Evolutionary conservation across 495 filamentous ascomycete genomes (phyloP), one percentile per base, ranked within the genome.

Genomic region (Terfezia claveryi): DNA sequence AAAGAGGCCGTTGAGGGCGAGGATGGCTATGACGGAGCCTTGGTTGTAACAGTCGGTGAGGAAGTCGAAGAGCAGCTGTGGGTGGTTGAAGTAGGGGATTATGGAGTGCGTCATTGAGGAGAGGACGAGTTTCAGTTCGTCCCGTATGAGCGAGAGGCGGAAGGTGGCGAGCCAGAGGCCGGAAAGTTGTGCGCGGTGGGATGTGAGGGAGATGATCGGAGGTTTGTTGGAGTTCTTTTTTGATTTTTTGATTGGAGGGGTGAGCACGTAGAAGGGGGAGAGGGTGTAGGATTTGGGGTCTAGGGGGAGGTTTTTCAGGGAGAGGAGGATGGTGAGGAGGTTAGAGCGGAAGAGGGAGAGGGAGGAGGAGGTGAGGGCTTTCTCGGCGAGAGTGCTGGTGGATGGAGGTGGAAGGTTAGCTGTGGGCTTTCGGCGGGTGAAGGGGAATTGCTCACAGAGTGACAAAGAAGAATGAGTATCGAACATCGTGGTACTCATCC

Each of bases 31-130:
- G 6, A 84, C 80, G 54, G 91, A 91, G 52, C 92, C 88, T 16
- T 76, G 67, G 60, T 94, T 76, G 68, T 89, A 96, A 14, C 80
- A 88, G 67, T 93, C 87, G 2, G 87, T 94, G 38, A 99, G 69
- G 68, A 96, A 96, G 70, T 99, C 92, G 81, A 95, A 88, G n/a
- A 99, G 74, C 8, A 89, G 72, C 62, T 94, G 87, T 7, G 83
- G 79, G 38, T 83, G 80, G 37, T 68, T 75, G 68, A 96, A 94
- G 82, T 83, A 89, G 1, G 91, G 88, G 51, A 82, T 80, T 54
- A 96, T 87, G 17, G 73, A 77, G 57, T 73, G 72, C 5, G 83
- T 74, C 73, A 93, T 82, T 52, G 80, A 72, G 16, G 78, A 73
- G 32, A 99, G 71, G 1, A 93, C 70, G 37, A 73, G 69, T 67